Evolutionary conservation across 2,329 filamentous ascomycete genomes (phyloP).

Genomic region (Macrophomina pseudophaseolina): DNA sequence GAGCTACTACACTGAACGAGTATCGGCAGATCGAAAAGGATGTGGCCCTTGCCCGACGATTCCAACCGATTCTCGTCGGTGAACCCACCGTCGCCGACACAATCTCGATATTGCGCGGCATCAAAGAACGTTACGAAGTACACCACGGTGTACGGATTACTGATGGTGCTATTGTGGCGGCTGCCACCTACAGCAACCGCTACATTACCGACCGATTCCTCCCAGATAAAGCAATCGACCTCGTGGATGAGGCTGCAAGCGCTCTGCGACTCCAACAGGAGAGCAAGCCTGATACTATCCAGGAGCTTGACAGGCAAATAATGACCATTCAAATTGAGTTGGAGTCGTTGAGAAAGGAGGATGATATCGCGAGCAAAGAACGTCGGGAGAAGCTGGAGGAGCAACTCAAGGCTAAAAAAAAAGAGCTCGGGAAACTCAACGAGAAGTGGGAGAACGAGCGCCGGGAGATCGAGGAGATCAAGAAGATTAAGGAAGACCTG

Average conservation of each 20-base stretch:
- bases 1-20: conserved; percentile 90
- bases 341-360: conserved; percentile 92
- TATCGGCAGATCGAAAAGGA: conserved; percentile 96
- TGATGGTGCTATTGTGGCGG: conserved; percentile 87
- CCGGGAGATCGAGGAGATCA: conserved; percentile 82
- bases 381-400: conserved; percentile 83
- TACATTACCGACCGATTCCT: conserved; percentile 97
- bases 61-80: conserved; percentile 92
- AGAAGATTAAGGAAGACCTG: conserved; percentile 84
- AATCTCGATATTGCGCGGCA: conserved; percentile 91
- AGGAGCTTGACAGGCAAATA: conserved; percentile 89
- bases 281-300: conserved; percentile 93
- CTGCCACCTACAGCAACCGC: conserved; percentile 88
- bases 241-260: conserved; percentile 94
- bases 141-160: conserved; percentile 96
- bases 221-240: conserved; percentile 94
- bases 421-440: conserved; percentile 75
- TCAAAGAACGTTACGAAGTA: conserved; percentile 97
- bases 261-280: conserved; percentile 92
- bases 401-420: conserved; percentile 75
- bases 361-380: conserved; percentile 85
- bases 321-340: conserved; percentile 98
- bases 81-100: conserved; percentile 92
- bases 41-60: conserved; percentile 86
- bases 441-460: conserved; percentile 91